Evolutionary conservation across 129 eudicot species (phyloP).

Genomic region (Arctium minus): DNA sequence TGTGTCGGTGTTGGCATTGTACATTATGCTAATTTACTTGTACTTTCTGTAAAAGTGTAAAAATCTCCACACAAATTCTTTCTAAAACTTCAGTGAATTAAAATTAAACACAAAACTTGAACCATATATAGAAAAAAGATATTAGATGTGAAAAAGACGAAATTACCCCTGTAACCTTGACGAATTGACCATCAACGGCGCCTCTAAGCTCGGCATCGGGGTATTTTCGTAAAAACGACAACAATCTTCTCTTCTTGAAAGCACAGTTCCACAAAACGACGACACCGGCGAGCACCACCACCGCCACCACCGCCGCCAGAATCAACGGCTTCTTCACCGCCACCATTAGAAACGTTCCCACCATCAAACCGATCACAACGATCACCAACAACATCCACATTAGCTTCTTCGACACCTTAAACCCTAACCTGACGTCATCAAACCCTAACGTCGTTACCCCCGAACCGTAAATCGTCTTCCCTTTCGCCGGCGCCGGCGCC

Average conservation of each 20-base stretch:
- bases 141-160: neutral
- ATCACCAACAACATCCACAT: conserved; percentile 78
- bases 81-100: no score
- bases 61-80: no score
- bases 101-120: no score
- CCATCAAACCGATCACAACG: conserved; percentile 72
- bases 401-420: conserved; percentile 64
- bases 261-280: conserved; percentile 52
- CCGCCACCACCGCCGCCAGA: conserved; percentile 49
- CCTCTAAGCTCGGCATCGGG: conserved; percentile 95
- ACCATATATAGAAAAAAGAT: no score
- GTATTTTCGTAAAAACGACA: conserved; percentile 45
- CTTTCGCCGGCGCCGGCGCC: conserved; percentile 20
- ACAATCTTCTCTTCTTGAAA: conserved; percentile 41
- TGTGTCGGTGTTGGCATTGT: no score
- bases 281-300: conserved; percentile 32
- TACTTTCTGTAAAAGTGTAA: no score
- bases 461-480: conserved; percentile 62
- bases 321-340: conserved; percentile 69
- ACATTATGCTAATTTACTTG: no score
- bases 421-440: conserved; percentile 63
- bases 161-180: conserved; percentile 96
- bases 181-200: conserved; percentile 91
- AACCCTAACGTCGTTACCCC: conserved; percentile 58
- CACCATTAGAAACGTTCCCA: conserved; percentile 68